phyloP scores from a whole-genome alignment of 139 green algal species.

The Coccomyxa sp. region DNA sequence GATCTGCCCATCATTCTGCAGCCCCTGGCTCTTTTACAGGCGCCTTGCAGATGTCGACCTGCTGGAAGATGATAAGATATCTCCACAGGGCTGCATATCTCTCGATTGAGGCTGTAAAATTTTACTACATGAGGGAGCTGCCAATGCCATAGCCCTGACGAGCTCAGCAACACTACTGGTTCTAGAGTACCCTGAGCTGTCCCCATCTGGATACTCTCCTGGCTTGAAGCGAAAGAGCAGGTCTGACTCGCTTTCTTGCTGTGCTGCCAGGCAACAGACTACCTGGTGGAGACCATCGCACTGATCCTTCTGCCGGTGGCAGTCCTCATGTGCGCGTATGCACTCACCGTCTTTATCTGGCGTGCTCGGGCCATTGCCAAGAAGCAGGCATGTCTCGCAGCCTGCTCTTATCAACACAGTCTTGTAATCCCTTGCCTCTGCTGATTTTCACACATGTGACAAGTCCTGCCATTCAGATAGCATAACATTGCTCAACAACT shows the following conservation, averaged over 20 bases:
- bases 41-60: neutral
- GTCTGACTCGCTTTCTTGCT: too few relatives aligned
- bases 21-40: neutral
- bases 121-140: too few relatives aligned
- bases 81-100: neutral
- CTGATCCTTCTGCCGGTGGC: conserved; percentile 84
- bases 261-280: conserved; percentile 12
- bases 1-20: neutral
- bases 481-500: neutral
- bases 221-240: too few relatives aligned
- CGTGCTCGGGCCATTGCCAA: conserved; percentile 33
- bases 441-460: neutral
- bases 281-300: conserved; percentile 65
- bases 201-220: too few relatives aligned
- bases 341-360: conserved; percentile 79
- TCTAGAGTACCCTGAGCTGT: too few relatives aligned
- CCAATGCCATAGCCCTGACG: too few relatives aligned
- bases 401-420: neutral
- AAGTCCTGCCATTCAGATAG: neutral
- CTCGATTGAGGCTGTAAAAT: neutral
- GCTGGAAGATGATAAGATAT: neutral
- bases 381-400: conserved; percentile 28
- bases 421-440: neutral
- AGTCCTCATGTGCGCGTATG: conserved; percentile 75
- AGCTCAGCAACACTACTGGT: too few relatives aligned